Conservation (phyloP, 805 yeast genomes). For the Saccharomyces kudriavzevii region DNA sequence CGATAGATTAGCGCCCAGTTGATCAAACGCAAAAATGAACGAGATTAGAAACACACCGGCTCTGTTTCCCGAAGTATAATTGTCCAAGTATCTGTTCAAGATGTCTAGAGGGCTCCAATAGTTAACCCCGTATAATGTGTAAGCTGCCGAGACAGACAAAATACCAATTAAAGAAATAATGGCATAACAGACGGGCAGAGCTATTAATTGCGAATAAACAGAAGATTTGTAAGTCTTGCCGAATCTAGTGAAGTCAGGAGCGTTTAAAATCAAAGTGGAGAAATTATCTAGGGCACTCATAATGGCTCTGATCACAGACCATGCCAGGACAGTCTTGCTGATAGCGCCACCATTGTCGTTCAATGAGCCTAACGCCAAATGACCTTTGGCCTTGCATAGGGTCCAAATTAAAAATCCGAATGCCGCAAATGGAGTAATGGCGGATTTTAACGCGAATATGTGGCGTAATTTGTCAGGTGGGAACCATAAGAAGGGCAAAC, state of each 20-base stretch:
- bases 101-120: constrained; percentile 84
- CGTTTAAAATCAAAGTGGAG: constrained; percentile 80
- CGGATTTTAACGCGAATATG: constrained; percentile 74
- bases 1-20: constrained; percentile 69
- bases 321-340: constrained; percentile 52
- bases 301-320: constrained; percentile 74
- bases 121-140: constrained; percentile 55
- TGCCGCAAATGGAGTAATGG: constrained; percentile 75
- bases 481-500: constrained; percentile 75
- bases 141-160: constrained; percentile 72
- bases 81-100: constrained; percentile 52
- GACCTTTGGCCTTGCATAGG: constrained; percentile 68
- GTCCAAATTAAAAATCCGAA: constrained; percentile 82
- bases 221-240: constrained; percentile 50
- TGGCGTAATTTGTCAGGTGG: constrained; percentile 79
- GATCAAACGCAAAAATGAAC: constrained; percentile 64
- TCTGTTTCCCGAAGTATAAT: constrained; percentile 47
- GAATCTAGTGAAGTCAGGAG: constrained; percentile 85
- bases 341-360: constrained; percentile 8
- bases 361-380: constrained; percentile 24
- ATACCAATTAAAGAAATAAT: constrained; percentile 80
- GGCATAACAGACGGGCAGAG: constrained; percentile 73
- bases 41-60: constrained; percentile 76
- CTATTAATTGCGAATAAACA: constrained; percentile 48
- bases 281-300: constrained; percentile 82